Evolutionary conservation across 805 yeast species (phyloP).

Genomic region (Yarrowia keelungensis): DNA sequence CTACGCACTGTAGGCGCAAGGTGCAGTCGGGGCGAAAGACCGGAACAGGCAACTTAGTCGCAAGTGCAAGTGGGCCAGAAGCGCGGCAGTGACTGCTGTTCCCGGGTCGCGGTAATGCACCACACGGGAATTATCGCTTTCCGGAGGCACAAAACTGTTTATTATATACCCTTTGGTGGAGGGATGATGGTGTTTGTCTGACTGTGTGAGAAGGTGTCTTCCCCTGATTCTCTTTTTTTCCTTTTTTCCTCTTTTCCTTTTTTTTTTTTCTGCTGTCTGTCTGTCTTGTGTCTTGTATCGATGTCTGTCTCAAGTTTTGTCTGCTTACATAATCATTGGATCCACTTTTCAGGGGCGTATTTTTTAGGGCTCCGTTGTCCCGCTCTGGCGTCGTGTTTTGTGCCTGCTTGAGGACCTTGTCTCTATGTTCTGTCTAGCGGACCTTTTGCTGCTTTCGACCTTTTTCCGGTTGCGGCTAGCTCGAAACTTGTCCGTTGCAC

Average conservation of each 20-base stretch:
- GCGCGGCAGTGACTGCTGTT: not conserved
- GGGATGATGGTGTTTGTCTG: not conserved
- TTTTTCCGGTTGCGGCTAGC: constrained; percentile 21
- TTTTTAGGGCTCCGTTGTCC: not conserved
- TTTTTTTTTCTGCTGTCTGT: no score
- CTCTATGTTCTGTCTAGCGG: not conserved
- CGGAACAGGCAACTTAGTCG: constrained; percentile 18
- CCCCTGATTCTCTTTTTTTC: no score
- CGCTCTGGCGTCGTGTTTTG: not conserved
- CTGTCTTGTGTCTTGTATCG: no score
- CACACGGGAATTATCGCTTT: not conserved
- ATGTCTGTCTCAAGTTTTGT: no score
- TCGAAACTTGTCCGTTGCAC: constrained; percentile 3
- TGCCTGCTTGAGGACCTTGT: not conserved
- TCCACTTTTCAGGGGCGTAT: constrained; percentile 9
- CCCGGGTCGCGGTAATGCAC: constrained; percentile 5
- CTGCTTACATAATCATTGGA: not conserved
- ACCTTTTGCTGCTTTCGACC: constrained; percentile 10
- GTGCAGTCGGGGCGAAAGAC: constrained; percentile 17
- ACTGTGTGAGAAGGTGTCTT: no score
- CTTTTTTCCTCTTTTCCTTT: no score
- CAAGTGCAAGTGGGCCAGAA: not conserved
- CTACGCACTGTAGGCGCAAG: constrained; percentile 10
- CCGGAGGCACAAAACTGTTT: not conserved
- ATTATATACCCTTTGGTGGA: not conserved